Conservation (phyloP, 352 stramenopile genomes). For the Pythium chondricola region DNA sequence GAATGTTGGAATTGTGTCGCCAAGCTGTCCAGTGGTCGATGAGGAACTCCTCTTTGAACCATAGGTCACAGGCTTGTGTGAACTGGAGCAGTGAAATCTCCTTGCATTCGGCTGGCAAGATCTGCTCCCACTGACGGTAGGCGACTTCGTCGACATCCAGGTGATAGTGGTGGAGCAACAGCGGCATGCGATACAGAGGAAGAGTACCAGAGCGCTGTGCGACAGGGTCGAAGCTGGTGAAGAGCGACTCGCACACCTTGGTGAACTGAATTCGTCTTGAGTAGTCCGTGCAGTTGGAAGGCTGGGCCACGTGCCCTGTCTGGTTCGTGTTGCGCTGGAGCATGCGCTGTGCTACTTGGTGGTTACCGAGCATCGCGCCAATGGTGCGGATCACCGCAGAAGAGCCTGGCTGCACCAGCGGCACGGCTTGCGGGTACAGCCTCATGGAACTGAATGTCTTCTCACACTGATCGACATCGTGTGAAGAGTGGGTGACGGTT, state of each 20-base stretch:
- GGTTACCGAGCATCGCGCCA: constrained; percentile 37
- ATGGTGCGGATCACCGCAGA: constrained; percentile 52
- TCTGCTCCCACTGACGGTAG: constrained; percentile 61
- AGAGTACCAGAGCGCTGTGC: constrained; percentile 26
- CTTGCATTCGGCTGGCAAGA: constrained; percentile 19
- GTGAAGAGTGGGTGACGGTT: neutral
- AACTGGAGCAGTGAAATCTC: constrained; percentile 33
- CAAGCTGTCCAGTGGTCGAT: constrained; percentile 22
- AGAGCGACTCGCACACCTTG: constrained; percentile 39
- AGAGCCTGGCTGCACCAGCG: constrained; percentile 55
- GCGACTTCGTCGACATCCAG: constrained; percentile 30
- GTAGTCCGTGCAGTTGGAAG: neutral
- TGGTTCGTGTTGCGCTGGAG: constrained; percentile 29
- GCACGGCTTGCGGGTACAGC: constrained; percentile 46
- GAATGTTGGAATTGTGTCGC: neutral
- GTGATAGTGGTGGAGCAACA: constrained; percentile 33
- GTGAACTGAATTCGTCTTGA: constrained; percentile 28
- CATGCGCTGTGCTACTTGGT: constrained; percentile 46
- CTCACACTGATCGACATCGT: constrained; percentile 5
- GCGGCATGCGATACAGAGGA: constrained; percentile 26
- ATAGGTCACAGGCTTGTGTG: constrained; percentile 41
- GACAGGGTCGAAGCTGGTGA: constrained; percentile 37
- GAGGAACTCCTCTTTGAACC: constrained; percentile 43
- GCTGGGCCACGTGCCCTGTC: neutral
- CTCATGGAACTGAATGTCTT: constrained; percentile 13